Base-by-base conservation (phyloP, 805 yeast species). In the Kazachstania taianensis region DNA sequence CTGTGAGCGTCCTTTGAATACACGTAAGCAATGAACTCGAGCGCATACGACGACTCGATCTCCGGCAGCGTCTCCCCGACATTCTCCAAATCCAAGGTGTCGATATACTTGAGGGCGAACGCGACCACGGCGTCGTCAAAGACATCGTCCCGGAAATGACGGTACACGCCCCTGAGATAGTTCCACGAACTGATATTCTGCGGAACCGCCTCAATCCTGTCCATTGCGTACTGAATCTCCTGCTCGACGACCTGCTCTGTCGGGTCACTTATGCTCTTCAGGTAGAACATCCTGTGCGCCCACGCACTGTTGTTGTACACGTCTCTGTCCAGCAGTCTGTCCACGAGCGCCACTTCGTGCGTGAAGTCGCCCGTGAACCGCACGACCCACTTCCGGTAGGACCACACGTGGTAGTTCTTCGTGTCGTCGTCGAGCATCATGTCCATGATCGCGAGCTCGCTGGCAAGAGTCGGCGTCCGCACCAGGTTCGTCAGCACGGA, bases 321-420 rank as follows among this genome's bases (percentile, higher is more conserved):
- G 56, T 92, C 98, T 7, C 61, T 50, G 2, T 57, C 55, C 3
- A 89, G 56, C 47, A 72, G 59, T 16, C 42, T 38, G 4, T 69
- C 64, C 0, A 73, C 68, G 50, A 72, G 80, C 5, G 49, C 51
- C 12, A 76, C 42, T 51, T 85, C 94, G 25, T 58, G 53, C 0
- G 52, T 49, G 46, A 61, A 76, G 28, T 74, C 62, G 2, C 64
- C 53, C 43, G 78, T 79, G 45, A 64, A 65, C 25, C 67, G 64
- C 7, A 81, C 78, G 16, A 83, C 60, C 96, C 96, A 87, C 48
- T 81, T 81, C 35, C 89, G 63, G 48, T 86, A 84, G 1, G 95
- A 73, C 97, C 98, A 92, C 5, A 87, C 96, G 50, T 92, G 98
- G 57, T 92, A 94, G 62, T 92, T 92, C 53, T 92, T 92, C 5